Evolutionary conservation across 306 rosid genomes (phyloP), one percentile per base, ranked within the genome.

Genomic region (Sophora flavescens): DNA sequence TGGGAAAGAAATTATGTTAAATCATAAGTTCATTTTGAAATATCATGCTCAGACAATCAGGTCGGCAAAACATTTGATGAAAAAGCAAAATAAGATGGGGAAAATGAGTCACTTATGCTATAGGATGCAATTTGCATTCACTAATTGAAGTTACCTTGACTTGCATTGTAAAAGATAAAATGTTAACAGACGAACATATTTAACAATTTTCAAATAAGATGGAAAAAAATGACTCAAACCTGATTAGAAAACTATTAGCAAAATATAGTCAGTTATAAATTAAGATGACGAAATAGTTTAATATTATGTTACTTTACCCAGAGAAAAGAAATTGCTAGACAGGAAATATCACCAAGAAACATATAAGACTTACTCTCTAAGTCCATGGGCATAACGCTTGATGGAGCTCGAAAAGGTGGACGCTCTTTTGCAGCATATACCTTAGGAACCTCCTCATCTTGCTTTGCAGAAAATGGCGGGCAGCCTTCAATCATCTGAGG

Each of bases 401-500:
- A 12, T 47, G 97, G 89, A 75, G 98, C 96, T 72, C 58, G 82
- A 68, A 94, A 94, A 74, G 97, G 90, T 1, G 98, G 98, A 35
- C 97, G 95, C 76, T 84, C 87, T 60, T 84, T 88, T 35, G 87
- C 77, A 64, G 84, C 90, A 86, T 90, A 89, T 42, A 75, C 88
- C 79, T 86, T 77, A 18, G 86, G 89, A 85, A 92, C 94, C 64
- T 88, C 92, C 15, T 74, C 82, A n/a, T 92, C 98, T 70, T 81
- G 70, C 82, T 86, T 89, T 26, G 85, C 77, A 68, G 68, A 57
- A 80, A 94, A 94, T 48, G 98, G 98, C 6, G 78, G 92, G 42
- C 83, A 86, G 42, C 97, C 97, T 87, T 94, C 98, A 70, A 94
- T 90, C 98, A 94, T 94, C 98, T 94, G 70, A 70, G 72, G 57